Conservation (phyloP, 78 protist species). For the Bigelowiella natans region DNA sequence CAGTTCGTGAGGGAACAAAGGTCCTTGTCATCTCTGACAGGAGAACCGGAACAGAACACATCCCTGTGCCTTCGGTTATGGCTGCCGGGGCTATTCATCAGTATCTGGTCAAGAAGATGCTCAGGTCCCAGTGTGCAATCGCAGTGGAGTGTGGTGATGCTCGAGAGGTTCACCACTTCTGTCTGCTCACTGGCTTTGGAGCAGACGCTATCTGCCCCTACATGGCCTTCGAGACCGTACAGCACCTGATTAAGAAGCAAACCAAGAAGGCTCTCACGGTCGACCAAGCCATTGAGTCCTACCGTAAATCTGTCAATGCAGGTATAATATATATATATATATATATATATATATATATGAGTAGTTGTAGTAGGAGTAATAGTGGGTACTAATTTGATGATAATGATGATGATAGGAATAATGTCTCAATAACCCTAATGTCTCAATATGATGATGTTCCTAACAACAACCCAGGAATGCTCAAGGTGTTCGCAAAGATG, state of each 20-base stretch:
- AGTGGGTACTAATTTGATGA: background rate
- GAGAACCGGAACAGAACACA: background rate
- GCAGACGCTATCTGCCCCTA: conserved; percentile 71
- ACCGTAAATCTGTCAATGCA: background rate
- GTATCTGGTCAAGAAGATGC: conserved; percentile 46
- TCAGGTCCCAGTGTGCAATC: conserved; percentile 35
- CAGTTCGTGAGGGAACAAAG: conserved; percentile 36
- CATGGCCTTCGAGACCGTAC: conserved; percentile 36
- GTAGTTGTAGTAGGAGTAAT: too few species aligned
- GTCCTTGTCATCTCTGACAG: conserved; percentile 54
- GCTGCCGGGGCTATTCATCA: conserved; percentile 68
- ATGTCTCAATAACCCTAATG: background rate
- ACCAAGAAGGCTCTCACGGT: background rate
- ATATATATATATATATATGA: too few species aligned
- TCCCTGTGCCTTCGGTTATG: conserved; percentile 45
- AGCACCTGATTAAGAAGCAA: background rate
- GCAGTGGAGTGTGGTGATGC: conserved; percentile 53
- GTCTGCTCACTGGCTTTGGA: conserved; percentile 66
- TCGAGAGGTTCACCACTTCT: conserved; percentile 63
- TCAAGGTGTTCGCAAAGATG: conserved; percentile 71
- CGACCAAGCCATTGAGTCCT: background rate
- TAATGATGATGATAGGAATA: background rate
- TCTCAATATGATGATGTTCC: too few species aligned
- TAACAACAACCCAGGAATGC: too few species aligned
- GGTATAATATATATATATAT: too few species aligned